These are phyloP conservation scores for Sutorius eximius DNA, from an alignment of 1,284 basidiomycete species.

Conservation along the genomic window DNA sequence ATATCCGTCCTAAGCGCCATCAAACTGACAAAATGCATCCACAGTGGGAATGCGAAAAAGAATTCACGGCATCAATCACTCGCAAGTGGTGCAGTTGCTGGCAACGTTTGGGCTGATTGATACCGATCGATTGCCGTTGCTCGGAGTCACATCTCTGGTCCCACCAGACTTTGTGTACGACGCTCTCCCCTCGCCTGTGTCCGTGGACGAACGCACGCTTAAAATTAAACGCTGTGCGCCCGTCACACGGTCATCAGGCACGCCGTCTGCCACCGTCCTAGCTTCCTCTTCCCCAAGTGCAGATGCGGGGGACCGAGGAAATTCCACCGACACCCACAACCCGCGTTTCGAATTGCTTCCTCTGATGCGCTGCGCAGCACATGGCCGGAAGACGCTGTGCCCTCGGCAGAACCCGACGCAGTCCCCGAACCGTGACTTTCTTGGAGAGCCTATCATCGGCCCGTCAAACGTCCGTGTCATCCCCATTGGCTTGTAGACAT, in stretches of 20 bases:
- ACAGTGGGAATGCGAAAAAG: neutral
- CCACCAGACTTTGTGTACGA: neutral
- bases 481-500: neutral
- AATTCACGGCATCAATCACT: neutral
- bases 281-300: neutral
- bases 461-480: neutral
- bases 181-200: neutral
- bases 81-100: neutral
- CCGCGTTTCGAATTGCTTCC: neutral
- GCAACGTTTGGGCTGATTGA: neutral
- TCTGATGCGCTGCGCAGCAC: neutral
- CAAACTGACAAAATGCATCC: neutral
- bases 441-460: neutral
- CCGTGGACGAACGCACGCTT: neutral
- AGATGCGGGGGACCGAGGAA: neutral
- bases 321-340: neutral
- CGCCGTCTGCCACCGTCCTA: neutral
- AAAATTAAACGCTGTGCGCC: neutral
- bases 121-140: neutral
- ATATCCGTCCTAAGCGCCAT: neutral
- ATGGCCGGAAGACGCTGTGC: neutral
- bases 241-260: neutral
- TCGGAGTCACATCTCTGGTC: neutral
- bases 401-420: neutral
- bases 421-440: neutral